Evolutionary conservation across 805 yeast species (phyloP).

Genomic region (Lipomyces yamadae): DNA sequence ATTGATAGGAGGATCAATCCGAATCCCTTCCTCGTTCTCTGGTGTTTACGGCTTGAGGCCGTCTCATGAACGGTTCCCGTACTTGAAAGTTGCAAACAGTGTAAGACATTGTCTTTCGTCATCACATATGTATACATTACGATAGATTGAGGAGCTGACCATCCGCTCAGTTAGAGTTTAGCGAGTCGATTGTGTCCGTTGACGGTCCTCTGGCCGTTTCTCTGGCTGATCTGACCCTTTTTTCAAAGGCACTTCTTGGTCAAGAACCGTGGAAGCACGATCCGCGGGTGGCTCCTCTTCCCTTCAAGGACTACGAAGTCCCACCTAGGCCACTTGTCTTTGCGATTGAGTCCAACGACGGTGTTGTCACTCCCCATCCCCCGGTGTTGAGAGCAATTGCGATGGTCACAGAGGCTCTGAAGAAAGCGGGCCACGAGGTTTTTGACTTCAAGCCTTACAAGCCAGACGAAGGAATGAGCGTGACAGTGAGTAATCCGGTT

Average conservation of each 20-base stretch:
- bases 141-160: conserved; percentile 40
- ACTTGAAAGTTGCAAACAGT: conserved; percentile 50
- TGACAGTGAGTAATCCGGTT: neutral
- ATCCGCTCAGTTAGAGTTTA: conserved; percentile 44
- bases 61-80: conserved; percentile 58
- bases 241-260: conserved; percentile 50
- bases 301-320: conserved; percentile 46
- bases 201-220: conserved; percentile 60
- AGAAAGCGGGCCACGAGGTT: conserved; percentile 55
- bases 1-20: conserved; percentile 57
- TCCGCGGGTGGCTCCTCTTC: conserved; percentile 50
- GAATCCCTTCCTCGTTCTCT: conserved; percentile 55
- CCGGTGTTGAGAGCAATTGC: conserved; percentile 55
- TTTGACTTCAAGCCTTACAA: conserved; percentile 53
- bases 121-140: neutral
- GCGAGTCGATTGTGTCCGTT: conserved; percentile 52
- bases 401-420: conserved; percentile 41
- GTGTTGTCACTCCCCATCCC: conserved; percentile 54
- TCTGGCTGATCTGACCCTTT: conserved; percentile 56
- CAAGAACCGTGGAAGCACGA: conserved; percentile 53
- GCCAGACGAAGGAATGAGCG: conserved; percentile 30
- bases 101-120: conserved; percentile 33
- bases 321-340: conserved; percentile 48
- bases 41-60: conserved; percentile 65
- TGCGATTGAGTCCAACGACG: conserved; percentile 53